Evolutionary conservation across 2,329 filamentous ascomycete genomes (phyloP).

Genomic region (Alternaria ventricosa): DNA sequence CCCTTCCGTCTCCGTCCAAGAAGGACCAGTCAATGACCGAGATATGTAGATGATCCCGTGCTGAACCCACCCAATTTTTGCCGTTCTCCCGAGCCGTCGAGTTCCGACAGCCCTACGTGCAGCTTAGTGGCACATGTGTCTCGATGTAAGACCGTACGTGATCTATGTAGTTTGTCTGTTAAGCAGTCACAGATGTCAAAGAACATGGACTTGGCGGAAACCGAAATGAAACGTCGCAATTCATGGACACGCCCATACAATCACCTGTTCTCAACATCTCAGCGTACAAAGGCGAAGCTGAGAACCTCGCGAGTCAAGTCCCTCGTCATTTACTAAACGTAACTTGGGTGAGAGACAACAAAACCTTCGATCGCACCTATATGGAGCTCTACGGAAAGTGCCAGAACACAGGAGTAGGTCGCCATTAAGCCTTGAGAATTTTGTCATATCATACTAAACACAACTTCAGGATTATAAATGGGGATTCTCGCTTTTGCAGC

Average conservation of each 20-base stretch:
- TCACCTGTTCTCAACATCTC: not conserved
- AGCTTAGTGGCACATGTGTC: not conserved
- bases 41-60: not conserved
- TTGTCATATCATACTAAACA: accelerated
- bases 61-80: accelerated
- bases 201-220: not conserved
- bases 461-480: not conserved
- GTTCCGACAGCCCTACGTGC: not conserved
- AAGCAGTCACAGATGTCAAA: not conserved
- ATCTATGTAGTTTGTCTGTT: not conserved
- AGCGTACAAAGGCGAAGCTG: not conserved
- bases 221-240: not conserved
- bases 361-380: not conserved
- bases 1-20: not conserved
- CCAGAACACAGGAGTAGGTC: not conserved
- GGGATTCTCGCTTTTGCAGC: not conserved
- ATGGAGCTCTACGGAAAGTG: not conserved
- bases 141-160: not conserved
- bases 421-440: accelerated
- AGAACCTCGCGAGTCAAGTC: accelerated
- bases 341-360: not conserved
- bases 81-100: accelerated
- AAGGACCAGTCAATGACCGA: not conserved
- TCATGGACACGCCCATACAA: not conserved
- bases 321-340: accelerated